Percentiles rank a stretch among this genome's conserved stretches.
Evolutionary conservation across 345 rosid species (phyloP).

Genomic region (Eucalyptus curtisii): DNA sequence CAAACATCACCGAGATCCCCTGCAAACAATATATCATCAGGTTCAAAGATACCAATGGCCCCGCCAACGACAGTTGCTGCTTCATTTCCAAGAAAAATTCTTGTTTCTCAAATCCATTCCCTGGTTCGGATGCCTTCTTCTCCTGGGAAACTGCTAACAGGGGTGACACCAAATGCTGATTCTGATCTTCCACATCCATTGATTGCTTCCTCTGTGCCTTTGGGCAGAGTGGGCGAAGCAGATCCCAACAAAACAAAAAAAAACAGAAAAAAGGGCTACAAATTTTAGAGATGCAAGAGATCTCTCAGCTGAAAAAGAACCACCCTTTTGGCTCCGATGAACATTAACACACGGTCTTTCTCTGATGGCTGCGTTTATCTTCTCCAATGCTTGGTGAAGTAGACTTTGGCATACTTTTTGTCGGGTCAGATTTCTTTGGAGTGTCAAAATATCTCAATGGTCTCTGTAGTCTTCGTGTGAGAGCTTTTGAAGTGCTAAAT

Average conservation of each 20-base stretch:
- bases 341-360: not conserved
- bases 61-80: slow-evolving; percentile 2
- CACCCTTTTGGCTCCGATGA: not conserved
- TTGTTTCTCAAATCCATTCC: not conserved
- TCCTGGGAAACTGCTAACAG: not conserved
- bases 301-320: not conserved
- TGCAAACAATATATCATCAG: not conserved
- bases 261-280: not conserved
- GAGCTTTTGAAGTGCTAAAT: not conserved
- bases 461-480: not conserved
- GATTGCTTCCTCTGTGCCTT: not conserved
- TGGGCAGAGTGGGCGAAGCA: not conserved
- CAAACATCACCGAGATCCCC: slow-evolving; percentile 29
- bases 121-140: not conserved
- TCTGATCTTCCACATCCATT: not conserved
- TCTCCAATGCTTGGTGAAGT: not conserved
- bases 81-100: slow-evolving; percentile 1
- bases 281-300: not conserved
- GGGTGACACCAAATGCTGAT: not conserved
- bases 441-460: not conserved
- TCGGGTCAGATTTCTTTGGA: not conserved
- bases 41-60: slow-evolving; percentile 5
- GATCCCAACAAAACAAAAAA: fast-evolving
- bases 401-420: not conserved
- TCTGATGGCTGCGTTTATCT: not conserved